Evolutionary conservation across 2,329 filamentous ascomycete species (phyloP).

Genomic region (Colletotrichum sp.): DNA sequence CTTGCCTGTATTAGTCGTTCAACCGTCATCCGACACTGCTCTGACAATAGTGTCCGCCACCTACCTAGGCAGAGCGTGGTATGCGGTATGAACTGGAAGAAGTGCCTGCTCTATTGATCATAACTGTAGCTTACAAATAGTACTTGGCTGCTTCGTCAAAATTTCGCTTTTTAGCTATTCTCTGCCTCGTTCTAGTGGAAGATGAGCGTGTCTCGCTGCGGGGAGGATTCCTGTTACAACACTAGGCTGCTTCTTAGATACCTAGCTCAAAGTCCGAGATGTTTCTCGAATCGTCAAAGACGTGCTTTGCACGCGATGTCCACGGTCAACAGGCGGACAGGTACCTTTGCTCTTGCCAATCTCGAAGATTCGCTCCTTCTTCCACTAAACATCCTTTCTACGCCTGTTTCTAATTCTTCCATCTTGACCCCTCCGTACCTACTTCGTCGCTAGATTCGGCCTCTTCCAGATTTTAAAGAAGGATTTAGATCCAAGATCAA

Average conservation of each 20-base stretch:
- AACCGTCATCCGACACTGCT: not conserved
- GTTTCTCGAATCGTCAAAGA: not conserved
- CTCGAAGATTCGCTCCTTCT: not conserved
- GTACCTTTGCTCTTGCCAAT: not conserved
- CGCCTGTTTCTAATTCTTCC: not conserved
- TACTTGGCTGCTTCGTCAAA: not conserved
- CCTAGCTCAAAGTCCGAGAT: not conserved
- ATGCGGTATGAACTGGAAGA: not conserved
- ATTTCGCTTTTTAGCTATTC: not conserved
- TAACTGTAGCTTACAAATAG: fast-evolving
- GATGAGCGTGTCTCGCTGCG: not conserved
- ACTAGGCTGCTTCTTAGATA: not conserved
- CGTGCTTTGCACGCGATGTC: not conserved
- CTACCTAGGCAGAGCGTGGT: not conserved
- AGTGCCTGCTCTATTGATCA: not conserved
- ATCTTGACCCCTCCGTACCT: not conserved
- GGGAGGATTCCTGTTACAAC: not conserved
- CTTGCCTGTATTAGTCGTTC: not conserved
- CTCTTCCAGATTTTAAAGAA: not conserved
- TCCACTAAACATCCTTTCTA: not conserved
- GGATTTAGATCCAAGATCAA: not conserved
- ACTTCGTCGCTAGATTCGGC: not conserved
- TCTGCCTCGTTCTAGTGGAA: not conserved
- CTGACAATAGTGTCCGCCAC: not conserved
- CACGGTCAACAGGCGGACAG: not conserved